A percentile compares a stretch with the other conserved stretches of the same genome.
These are phyloP conservation scores for Usnea hakonensis DNA, from an alignment of 495 filamentous ascomycete genomes.

Conservation along the genomic window DNA sequence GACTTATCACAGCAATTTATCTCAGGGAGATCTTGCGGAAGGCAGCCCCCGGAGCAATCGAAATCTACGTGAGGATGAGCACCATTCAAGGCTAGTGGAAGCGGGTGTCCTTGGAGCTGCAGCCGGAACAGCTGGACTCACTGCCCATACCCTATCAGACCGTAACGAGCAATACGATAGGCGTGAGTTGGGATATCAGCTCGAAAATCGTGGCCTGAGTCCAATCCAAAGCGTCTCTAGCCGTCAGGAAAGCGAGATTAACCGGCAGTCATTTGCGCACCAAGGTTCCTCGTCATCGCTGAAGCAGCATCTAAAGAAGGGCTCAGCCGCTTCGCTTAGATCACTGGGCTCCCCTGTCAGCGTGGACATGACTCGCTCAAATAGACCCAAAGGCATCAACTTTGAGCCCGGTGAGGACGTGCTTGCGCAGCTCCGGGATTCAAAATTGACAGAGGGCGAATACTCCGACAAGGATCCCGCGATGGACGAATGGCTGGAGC, in stretches of 20 bases:
- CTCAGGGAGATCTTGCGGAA: slow-evolving; percentile 46
- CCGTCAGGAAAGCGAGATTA: slow-evolving; percentile 47
- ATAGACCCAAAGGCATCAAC: slow-evolving; percentile 45
- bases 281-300: slow-evolving; percentile 40
- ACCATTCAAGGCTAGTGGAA: slow-evolving; percentile 35
- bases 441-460: slow-evolving; percentile 26
- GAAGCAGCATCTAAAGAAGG: slow-evolving; percentile 29
- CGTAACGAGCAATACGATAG: slow-evolving; percentile 35
- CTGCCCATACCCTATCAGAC: slow-evolving; percentile 38
- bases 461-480: slow-evolving; percentile 26
- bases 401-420: slow-evolving; percentile 42
- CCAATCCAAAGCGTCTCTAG: slow-evolving; percentile 86
- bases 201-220: slow-evolving; percentile 59
- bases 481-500: slow-evolving; percentile 43
- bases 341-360: slow-evolving; percentile 49
- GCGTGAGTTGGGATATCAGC: slow-evolving; percentile 44
- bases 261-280: slow-evolving; percentile 40
- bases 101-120: slow-evolving; percentile 40
- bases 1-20: slow-evolving; percentile 53
- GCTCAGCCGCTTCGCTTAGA: slow-evolving; percentile 42
- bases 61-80: slow-evolving; percentile 37
- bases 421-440: slow-evolving; percentile 34
- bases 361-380: slow-evolving; percentile 45
- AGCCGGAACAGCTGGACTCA: slow-evolving; percentile 40
- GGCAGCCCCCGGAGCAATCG: slow-evolving; percentile 44